Percentiles rank a stretch among this genome's conserved stretches.
phyloP scores from a whole-genome alignment of 139 green algal genomes.

The Zygnema circumcarinatum region DNA sequence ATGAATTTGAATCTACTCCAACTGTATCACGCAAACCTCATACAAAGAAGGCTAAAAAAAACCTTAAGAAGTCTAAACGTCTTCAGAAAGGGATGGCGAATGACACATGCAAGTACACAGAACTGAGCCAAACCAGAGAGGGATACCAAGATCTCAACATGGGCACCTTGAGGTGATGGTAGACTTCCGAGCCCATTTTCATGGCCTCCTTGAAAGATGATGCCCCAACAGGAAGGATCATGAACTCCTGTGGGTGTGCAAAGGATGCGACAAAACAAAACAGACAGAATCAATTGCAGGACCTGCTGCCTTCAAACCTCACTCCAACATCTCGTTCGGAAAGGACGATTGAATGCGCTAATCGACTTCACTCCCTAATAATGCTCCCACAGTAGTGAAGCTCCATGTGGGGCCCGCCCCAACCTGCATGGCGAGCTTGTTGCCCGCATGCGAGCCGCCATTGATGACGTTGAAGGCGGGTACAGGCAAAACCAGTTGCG shows the following conservation, averaged over 20 bases:
- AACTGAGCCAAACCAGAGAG: no score
- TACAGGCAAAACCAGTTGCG: conserved; percentile 82
- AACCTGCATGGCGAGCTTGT: conserved; percentile 93
- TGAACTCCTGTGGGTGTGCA: conserved; percentile 96
- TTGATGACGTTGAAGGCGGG: conserved; percentile 99
- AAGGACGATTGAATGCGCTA: no score
- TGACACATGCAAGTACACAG: no score
- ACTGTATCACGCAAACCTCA: no score
- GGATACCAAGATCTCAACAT: neutral
- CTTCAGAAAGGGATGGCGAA: no score
- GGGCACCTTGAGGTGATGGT: conserved; percentile 92
- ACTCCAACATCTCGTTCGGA: no score
- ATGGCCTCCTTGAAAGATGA: conserved; percentile 91
- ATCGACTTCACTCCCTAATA: no score
- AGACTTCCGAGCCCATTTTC: conserved; percentile 92
- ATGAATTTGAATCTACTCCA: no score
- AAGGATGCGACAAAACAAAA: neutral
- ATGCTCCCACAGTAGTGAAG: no score
- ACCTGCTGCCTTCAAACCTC: conserved; percentile 66
- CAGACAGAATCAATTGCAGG: neutral
- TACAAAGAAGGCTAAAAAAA: no score
- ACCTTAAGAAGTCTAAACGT: no score
- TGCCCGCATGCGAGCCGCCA: conserved; percentile 95
- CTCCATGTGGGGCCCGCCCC: no score
- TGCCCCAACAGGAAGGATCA: conserved; percentile 94